Conservation (phyloP, 768 basidiomycete genomes). For the Rhizopogon rudus region DNA sequence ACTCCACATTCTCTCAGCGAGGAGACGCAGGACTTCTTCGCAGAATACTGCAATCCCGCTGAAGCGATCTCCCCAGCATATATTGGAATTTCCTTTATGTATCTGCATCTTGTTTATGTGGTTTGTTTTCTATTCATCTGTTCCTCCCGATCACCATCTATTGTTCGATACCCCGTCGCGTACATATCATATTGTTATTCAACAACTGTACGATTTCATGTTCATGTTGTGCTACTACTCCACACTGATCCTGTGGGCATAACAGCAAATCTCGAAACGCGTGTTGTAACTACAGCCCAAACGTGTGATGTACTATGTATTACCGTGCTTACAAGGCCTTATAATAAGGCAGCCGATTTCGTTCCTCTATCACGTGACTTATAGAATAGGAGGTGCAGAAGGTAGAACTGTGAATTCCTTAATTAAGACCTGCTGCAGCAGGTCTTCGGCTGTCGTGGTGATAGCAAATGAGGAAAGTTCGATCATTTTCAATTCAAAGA, state of each 20-base stretch:
- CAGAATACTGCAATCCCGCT: constrained; percentile 43
- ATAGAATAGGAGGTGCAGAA: too few relatives aligned
- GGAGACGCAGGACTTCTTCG: constrained; percentile 46
- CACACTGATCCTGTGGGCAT: not conserved
- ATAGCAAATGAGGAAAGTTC: too few relatives aligned
- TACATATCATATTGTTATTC: constrained; percentile 20
- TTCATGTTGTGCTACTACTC: not conserved
- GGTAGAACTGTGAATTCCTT: too few relatives aligned
- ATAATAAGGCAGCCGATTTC: too few relatives aligned
- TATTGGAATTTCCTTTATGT: constrained; percentile 21
- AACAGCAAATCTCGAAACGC: not conserved
- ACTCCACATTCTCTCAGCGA: constrained; percentile 26
- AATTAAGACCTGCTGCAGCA: too few relatives aligned
- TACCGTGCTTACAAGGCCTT: too few relatives aligned
- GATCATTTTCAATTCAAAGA: too few relatives aligned
- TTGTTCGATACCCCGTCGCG: constrained; percentile 32
- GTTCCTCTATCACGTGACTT: too few relatives aligned
- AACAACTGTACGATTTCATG: not conserved
- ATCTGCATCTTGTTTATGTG: constrained; percentile 17
- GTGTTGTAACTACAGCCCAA: not conserved
- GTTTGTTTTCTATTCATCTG: constrained; percentile 20
- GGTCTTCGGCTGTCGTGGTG: too few relatives aligned
- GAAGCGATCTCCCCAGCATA: constrained; percentile 11
- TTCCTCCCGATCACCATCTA: constrained; percentile 17
- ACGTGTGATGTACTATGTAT: not conserved